phyloP scores from a whole-genome alignment of 495 filamentous ascomycete genomes.

The Penicillium soppii region DNA sequence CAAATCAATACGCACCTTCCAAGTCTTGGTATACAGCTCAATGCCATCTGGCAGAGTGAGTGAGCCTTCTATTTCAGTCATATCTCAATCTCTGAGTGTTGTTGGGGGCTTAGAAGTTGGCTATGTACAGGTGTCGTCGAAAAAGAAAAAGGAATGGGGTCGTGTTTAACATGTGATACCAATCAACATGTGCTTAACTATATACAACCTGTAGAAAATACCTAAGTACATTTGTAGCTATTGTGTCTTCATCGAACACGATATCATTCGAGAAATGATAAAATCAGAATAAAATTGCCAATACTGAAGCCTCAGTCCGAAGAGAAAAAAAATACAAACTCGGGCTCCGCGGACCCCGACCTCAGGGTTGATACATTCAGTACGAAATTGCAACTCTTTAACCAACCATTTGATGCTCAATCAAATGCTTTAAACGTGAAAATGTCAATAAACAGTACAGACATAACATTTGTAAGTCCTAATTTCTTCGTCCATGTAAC shows the following conservation, averaged over 20 bases:
- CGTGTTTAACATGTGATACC: no score
- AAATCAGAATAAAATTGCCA: no score
- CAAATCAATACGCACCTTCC: conserved; percentile 59
- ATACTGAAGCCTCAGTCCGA: background rate
- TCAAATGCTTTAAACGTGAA: background rate
- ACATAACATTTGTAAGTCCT: background rate
- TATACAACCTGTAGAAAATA: no score
- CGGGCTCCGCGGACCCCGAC: background rate
- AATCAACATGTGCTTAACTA: no score
- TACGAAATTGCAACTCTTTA: background rate
- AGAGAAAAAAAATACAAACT: no score
- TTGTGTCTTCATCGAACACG: no score
- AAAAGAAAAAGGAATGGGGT: no score
- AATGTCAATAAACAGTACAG: background rate
- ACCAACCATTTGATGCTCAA: background rate
- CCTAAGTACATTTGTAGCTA: no score
- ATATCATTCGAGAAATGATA: no score
- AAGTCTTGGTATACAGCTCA: conserved; percentile 79
- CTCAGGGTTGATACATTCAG: background rate
- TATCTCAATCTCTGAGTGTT: no score
- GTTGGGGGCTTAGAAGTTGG: no score
- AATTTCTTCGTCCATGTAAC: background rate
- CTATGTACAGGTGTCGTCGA: no score
- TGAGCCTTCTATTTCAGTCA: conserved; percentile 34
- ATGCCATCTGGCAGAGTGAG: conserved; percentile 47